Evolutionary conservation across 805 yeast genomes (phyloP), one percentile per base, ranked within the genome.

Genomic region (Pachysolen tannophilus): DNA sequence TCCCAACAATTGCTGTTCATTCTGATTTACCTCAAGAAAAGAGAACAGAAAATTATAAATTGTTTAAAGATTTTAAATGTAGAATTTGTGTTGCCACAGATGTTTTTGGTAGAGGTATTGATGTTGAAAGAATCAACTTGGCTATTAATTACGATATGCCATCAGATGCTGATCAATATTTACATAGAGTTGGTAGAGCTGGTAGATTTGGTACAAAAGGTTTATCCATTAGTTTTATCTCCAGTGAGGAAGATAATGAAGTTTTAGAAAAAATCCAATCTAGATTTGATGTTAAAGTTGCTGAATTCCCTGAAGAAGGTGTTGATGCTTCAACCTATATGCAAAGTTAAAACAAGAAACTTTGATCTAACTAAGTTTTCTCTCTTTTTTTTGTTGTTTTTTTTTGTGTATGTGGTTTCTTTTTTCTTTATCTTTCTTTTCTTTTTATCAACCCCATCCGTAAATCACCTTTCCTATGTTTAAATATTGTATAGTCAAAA

Each of bases 161-260:
- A 50, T 70, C 64, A 46, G 97, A 88, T 68, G 95, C 97, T 45
- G 97, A 90, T 64, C 97, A 92, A 65, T 90, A 92, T 66, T 76
- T 90, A 60, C 98, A 90, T 72, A 86, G 98, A 71, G 98, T 90
- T 44, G 98, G 98, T 58, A 87, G 98, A 78, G 98, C 98, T 49
- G 98, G 98, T 67, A 88, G 98, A 75, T 90, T 90, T 54, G 98
- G 98, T 71, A 90, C 98, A 58, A 90, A 90, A 70, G 98, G 98
- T 69, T 78, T 92, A 52, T 94, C 97, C 35, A 74, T 92, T 40
- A 85, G 96, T 28, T 84, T 90, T 46, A 92, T 92, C 37, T 71
- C 92, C 28, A 71, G 79, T 40, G 82, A 78, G 52, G 90, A 79
- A 45, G 98, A 92, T 57, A 87, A 86, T 63, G 85, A 81, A 65